These are phyloP conservation scores for Nakazawaea molendinolei DNA, from an alignment of 805 yeast genomes.

Conservation along the genomic window DNA sequence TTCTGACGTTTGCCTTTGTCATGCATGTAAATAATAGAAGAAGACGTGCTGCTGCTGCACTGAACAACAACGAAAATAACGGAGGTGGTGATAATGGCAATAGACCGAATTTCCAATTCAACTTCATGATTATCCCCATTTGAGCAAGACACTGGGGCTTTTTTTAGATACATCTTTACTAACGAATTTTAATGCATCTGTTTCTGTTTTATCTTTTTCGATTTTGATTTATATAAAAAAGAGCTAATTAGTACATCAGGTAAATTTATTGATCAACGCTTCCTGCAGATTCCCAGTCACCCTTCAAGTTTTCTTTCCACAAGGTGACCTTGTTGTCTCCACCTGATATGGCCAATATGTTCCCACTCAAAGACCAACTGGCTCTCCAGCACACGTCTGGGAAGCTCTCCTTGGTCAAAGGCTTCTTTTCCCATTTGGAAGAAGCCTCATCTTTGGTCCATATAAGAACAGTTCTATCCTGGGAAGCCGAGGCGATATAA, in stretches of 20 bases:
- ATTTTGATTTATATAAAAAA: background rate
- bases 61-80: conserved; percentile 8
- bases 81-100: conserved; percentile 14
- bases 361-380: conserved; percentile 95
- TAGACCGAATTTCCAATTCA: conserved; percentile 20
- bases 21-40: too few species aligned
- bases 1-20: too few species aligned
- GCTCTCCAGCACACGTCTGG: conserved; percentile 99
- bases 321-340: conserved; percentile 94
- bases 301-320: conserved; percentile 92
- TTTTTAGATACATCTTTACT: background rate
- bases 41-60: background rate
- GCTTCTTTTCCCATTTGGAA: conserved; percentile 75
- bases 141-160: too few species aligned
- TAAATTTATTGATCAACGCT: conserved; percentile 69
- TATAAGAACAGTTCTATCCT: conserved; percentile 88
- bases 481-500: conserved; percentile 94
- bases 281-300: conserved; percentile 97
- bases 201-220: background rate
- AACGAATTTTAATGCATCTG: background rate
- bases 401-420: conserved; percentile 71
- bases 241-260: background rate
- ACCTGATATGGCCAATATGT: conserved; percentile 89
- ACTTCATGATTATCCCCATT: conserved; percentile 21
- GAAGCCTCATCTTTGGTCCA: conserved; percentile 75